A percentile compares a stretch with the other conserved stretches of the same genome.
Evolutionary conservation across 176 grass and related monocot species (phyloP).

Genomic region (Tillandsia fasciculata): DNA sequence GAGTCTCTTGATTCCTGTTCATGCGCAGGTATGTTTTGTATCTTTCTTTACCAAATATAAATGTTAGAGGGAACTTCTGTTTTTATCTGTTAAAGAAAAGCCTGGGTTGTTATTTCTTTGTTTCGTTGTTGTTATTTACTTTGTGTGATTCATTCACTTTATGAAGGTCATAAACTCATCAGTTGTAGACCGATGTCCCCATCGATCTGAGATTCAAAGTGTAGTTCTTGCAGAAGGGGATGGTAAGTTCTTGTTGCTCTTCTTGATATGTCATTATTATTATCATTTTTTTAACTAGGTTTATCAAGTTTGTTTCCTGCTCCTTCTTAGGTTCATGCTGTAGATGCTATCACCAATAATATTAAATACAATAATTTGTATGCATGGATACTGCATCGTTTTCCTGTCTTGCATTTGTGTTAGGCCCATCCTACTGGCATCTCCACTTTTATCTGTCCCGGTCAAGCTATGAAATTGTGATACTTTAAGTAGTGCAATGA

Average conservation of each 20-base stretch:
- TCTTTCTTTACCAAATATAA: background rate
- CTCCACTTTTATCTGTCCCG: no score
- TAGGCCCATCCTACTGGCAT: no score
- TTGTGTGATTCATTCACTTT: conserved; percentile 6
- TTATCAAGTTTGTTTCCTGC: background rate
- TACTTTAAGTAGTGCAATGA: no score
- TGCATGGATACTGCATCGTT: no score
- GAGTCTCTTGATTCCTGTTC: conserved; percentile 83
- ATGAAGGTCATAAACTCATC: conserved; percentile 73
- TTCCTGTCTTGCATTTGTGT: no score
- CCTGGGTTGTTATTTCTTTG: background rate
- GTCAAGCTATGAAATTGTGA: no score
- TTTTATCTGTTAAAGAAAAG: background rate
- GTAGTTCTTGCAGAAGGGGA: conserved; percentile 58
- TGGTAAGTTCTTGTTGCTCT: conserved; percentile 24
- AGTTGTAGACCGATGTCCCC: conserved; percentile 67
- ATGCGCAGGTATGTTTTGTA: conserved; percentile 36
- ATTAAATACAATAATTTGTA: no score
- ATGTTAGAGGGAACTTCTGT: background rate
- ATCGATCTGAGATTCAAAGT: conserved; percentile 78
- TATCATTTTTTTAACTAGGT: background rate
- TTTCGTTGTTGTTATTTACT: conserved; percentile 8
- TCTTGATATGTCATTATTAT: background rate
- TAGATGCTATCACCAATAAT: no score
- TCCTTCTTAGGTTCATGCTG: background rate